These are phyloP conservation scores for Aspergillus sp. DNA, from an alignment of 2,329 filamentous ascomycete species.

Conservation along the genomic window DNA sequence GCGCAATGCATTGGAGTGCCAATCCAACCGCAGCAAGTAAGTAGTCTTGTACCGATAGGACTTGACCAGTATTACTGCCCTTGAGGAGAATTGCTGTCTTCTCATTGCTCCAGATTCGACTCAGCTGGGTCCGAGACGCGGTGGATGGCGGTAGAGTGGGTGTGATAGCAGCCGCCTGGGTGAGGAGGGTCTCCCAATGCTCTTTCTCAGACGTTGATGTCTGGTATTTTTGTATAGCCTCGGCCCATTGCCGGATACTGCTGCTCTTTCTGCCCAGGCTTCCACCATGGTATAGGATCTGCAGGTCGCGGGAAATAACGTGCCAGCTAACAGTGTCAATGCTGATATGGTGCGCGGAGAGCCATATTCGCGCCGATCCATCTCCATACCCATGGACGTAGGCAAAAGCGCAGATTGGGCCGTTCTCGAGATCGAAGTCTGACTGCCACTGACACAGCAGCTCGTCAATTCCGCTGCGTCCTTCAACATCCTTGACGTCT, in stretches of 20 bases:
- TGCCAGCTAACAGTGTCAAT: neutral
- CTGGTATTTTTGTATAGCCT: neutral
- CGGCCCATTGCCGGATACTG: neutral
- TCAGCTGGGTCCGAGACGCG: neutral
- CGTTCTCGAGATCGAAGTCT: neutral
- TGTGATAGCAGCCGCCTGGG: neutral
- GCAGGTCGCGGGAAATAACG: neutral
- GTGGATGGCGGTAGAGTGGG: neutral
- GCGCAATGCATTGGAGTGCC: neutral
- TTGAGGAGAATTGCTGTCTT: neutral
- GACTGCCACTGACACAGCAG: neutral
- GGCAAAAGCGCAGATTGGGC: neutral
- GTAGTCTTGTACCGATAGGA: neutral
- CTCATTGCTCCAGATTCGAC: neutral
- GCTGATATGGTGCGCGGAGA: neutral
- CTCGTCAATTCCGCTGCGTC: neutral
- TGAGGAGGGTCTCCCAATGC: neutral
- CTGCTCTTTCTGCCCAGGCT: neutral
- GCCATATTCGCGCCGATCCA: neutral
- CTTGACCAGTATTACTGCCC: neutral
- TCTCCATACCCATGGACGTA: neutral
- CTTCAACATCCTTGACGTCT: neutral
- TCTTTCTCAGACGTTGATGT: neutral
- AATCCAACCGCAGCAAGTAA: neutral
- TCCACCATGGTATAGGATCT: neutral